These are phyloP conservation scores for Coniophora puteana DNA, from an alignment of 1,284 basidiomycete species.

Conservation along the genomic window DNA sequence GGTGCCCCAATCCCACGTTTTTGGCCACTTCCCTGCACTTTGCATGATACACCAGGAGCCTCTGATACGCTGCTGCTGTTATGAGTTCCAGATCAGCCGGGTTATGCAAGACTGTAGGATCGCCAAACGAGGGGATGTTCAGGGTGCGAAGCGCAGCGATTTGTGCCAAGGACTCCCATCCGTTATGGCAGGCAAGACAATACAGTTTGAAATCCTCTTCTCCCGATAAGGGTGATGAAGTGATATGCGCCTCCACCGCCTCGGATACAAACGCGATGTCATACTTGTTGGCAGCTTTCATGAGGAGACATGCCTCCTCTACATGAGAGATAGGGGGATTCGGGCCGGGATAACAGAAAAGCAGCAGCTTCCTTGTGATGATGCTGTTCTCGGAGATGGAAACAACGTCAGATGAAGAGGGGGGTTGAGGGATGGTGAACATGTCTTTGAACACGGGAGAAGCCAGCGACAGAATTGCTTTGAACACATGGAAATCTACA, in stretches of 20 bases:
- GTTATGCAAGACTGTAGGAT: slow-evolving; percentile 3
- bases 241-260: not conserved
- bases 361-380: slow-evolving; percentile 21
- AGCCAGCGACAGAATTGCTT: slow-evolving; percentile 20
- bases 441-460: slow-evolving; percentile 21
- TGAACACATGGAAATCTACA: slow-evolving; percentile 26
- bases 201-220: slow-evolving; percentile 5
- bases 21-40: too few relatives aligned
- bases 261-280: slow-evolving; percentile 2
- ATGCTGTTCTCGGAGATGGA: slow-evolving; percentile 19
- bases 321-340: not conserved
- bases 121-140: slow-evolving; percentile 3
- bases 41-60: slow-evolving; percentile 10
- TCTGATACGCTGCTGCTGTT: slow-evolving; percentile 5
- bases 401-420: slow-evolving; percentile 7
- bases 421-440: slow-evolving; percentile 15
- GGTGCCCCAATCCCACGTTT: too few relatives aligned
- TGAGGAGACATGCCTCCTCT: not conserved
- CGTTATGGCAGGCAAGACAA: slow-evolving; percentile 2
- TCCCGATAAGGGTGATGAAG: slow-evolving; percentile 1
- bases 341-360: slow-evolving; percentile 22
- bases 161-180: slow-evolving; percentile 1
- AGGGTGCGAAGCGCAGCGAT: slow-evolving; percentile 4
- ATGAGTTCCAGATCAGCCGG: slow-evolving; percentile 7
- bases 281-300: slow-evolving; percentile 6